Evolutionary conservation across 805 yeast genomes (phyloP).

Genomic region (Metschnikowia peoriensis): DNA sequence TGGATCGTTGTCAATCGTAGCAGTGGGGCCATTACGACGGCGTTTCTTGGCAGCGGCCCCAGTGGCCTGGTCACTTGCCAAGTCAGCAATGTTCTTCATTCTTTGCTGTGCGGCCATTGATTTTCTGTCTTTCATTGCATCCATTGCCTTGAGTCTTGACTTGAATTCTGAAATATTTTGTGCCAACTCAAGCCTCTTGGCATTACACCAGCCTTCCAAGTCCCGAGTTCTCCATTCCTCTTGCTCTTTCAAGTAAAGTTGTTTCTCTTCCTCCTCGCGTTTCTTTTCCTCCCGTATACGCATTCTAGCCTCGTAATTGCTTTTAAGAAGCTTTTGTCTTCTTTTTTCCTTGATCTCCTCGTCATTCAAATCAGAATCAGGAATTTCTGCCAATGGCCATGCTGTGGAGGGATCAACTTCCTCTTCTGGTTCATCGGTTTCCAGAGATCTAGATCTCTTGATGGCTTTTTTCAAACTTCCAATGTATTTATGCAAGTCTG

Average conservation of each 20-base stretch:
- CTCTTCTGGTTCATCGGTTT: slow-evolving; percentile 46
- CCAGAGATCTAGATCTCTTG: slow-evolving; percentile 63
- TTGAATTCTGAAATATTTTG: slow-evolving; percentile 58
- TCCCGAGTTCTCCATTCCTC: slow-evolving; percentile 74
- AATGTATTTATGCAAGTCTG: slow-evolving; percentile 67
- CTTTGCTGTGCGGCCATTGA: slow-evolving; percentile 89
- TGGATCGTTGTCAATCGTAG: slow-evolving; percentile 84
- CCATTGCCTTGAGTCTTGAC: slow-evolving; percentile 67
- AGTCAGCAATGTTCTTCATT: slow-evolving; percentile 85
- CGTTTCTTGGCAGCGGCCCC: slow-evolving; percentile 48
- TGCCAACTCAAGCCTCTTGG: slow-evolving; percentile 61
- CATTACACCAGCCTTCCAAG: slow-evolving; percentile 74
- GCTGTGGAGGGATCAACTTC: slow-evolving; percentile 51
- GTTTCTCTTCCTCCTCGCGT: slow-evolving; percentile 56
- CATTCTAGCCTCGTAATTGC: slow-evolving; percentile 84
- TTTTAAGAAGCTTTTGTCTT: slow-evolving; percentile 76
- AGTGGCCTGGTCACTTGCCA: slow-evolving; percentile 68
- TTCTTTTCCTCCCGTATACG: slow-evolving; percentile 78
- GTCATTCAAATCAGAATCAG: slow-evolving; percentile 78
- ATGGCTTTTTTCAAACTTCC: slow-evolving; percentile 64
- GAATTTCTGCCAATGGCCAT: slow-evolving; percentile 72
- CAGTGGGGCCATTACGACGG: slow-evolving; percentile 41
- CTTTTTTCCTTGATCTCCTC: slow-evolving; percentile 86
- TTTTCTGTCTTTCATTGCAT: slow-evolving; percentile 81
- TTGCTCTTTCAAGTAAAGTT: slow-evolving; percentile 64